Percentiles rank a stretch among this genome's conserved stretches.
Conservation (phyloP, 306 rosid genomes). For the Parietaria judaica region DNA sequence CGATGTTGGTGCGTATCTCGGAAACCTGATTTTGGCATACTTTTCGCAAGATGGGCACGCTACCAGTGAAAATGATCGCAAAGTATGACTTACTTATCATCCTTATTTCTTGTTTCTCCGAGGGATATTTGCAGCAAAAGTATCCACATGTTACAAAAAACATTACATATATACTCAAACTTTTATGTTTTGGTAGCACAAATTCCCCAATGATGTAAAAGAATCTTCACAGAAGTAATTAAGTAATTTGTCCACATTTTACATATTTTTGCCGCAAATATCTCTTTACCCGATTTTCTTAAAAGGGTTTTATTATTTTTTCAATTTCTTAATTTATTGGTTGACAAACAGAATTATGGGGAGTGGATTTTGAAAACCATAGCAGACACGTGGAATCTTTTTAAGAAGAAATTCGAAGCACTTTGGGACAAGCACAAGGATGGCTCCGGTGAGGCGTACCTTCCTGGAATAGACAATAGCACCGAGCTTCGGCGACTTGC, state of each 20-base stretch:
- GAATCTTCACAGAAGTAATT: too few species aligned
- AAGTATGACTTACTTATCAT: slow-evolving; percentile 29
- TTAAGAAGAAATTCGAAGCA: slow-evolving; percentile 45
- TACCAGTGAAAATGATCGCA: slow-evolving; percentile 52
- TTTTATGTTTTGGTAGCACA: too few species aligned
- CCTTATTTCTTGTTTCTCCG: too few species aligned
- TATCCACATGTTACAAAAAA: too few species aligned
- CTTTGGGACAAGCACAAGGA: slow-evolving; percentile 73
- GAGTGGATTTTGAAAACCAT: slow-evolving; percentile 80
- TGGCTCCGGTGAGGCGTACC: slow-evolving; percentile 82
- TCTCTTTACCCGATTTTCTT: too few species aligned
- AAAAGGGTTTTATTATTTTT: too few species aligned
- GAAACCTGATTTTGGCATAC: slow-evolving; percentile 85
- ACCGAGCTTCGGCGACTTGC: slow-evolving; percentile 48
- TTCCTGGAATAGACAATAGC: slow-evolving; percentile 62
- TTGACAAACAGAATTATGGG: slow-evolving; percentile 50
- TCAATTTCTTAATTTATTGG: neutral
- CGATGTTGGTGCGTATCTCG: slow-evolving; percentile 81
- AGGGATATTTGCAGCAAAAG: too few species aligned
- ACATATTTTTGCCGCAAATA: too few species aligned
- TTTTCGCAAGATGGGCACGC: slow-evolving; percentile 94
- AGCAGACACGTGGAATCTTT: slow-evolving; percentile 75
- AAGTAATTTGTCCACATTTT: too few species aligned
- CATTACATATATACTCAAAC: too few species aligned
- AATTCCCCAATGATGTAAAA: too few species aligned